Evolutionary conservation across 2,329 filamentous ascomycete species (phyloP).

Genomic region (Paramyrothecium sp.): DNA sequence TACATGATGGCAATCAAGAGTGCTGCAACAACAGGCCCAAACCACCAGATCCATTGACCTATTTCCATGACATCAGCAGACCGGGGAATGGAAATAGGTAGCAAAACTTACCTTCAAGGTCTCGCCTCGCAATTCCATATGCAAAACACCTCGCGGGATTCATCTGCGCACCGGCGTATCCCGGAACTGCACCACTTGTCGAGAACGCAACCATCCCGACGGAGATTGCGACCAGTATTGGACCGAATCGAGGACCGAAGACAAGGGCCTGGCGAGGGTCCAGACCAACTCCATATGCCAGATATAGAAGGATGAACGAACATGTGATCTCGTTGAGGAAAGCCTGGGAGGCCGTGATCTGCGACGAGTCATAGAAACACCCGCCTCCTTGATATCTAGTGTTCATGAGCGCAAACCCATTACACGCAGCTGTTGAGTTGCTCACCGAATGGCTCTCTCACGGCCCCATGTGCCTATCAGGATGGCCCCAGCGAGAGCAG

Average conservation of each 20-base stretch:
- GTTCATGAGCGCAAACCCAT: not conserved
- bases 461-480: conserved; percentile 31
- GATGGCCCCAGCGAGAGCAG: conserved; percentile 40
- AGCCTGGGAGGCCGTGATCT: conserved; percentile 34
- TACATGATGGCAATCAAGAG: conserved; percentile 24
- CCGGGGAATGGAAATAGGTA: not conserved
- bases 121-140: conserved; percentile 33
- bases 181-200: conserved; percentile 34
- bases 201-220: conserved; percentile 34
- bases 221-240: conserved; percentile 43
- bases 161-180: conserved; percentile 40
- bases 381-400: conserved; percentile 27
- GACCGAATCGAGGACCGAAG: conserved; percentile 47
- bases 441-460: conserved; percentile 21
- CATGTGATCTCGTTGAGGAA: conserved; percentile 47
- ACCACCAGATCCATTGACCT: conserved; percentile 38
- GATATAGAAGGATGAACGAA: conserved; percentile 27
- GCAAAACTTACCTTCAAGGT: conserved; percentile 16
- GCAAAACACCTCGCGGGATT: conserved; percentile 46
- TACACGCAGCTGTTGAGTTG: conserved; percentile 9
- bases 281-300: conserved; percentile 51
- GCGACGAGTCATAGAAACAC: conserved; percentile 31
- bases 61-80: not conserved
- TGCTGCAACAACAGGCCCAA: conserved; percentile 26
- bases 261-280: conserved; percentile 49